phyloP scores from a whole-genome alignment of 2,329 filamentous ascomycete species.

The Claviceps paspali region DNA sequence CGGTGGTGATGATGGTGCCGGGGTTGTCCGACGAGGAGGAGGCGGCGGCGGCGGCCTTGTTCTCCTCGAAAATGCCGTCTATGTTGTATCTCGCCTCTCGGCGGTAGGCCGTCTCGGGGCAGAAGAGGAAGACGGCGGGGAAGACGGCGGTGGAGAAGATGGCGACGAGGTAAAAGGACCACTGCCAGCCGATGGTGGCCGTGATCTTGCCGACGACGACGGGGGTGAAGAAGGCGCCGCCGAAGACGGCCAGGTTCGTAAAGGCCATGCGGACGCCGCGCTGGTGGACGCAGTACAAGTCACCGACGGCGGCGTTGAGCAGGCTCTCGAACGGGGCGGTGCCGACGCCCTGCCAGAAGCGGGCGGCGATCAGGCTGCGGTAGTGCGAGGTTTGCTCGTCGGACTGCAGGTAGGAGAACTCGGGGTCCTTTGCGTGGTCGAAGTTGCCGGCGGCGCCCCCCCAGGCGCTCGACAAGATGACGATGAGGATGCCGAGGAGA shows the following conservation, averaged over 20 bases:
- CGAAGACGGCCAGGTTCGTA: slow-evolving; percentile 42
- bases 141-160: slow-evolving; percentile 65
- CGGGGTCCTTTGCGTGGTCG: background rate
- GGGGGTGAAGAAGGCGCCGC: slow-evolving; percentile 52
- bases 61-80: slow-evolving; percentile 19
- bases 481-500: slow-evolving; percentile 56
- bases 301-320: slow-evolving; percentile 77
- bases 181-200: slow-evolving; percentile 58
- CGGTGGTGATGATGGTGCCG: too few species aligned
- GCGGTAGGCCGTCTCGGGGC: slow-evolving; percentile 70
- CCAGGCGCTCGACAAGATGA: slow-evolving; percentile 65
- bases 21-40: too few species aligned
- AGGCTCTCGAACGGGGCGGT: slow-evolving; percentile 81
- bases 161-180: slow-evolving; percentile 77
- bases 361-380: slow-evolving; percentile 56
- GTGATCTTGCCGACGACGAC: slow-evolving; percentile 86
- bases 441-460: slow-evolving; percentile 47
- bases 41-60: slow-evolving; percentile 6
- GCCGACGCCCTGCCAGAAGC: slow-evolving; percentile 74
- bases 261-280: slow-evolving; percentile 80
- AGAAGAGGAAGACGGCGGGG: slow-evolving; percentile 59
- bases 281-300: slow-evolving; percentile 79
- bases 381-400: slow-evolving; percentile 33
- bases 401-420: slow-evolving; percentile 1
- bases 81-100: slow-evolving; percentile 53